Base-by-base conservation (phyloP, 352 stramenopile species). In the Globisporangium recalcitrans region DNA sequence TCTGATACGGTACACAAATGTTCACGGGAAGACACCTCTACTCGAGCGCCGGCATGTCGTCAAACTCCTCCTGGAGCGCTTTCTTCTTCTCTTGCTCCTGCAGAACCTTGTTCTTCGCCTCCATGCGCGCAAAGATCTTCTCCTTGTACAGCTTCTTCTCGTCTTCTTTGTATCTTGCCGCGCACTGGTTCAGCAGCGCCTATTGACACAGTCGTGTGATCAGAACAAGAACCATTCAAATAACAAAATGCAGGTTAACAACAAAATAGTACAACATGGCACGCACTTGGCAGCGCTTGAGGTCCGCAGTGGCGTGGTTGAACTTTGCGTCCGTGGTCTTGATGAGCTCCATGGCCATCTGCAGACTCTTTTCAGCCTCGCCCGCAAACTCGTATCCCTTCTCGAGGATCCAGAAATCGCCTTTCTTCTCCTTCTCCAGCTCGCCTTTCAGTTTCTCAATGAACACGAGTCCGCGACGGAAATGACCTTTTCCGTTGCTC, bases 121-220 rank as follows among this genome's bases (percentile, higher is more conserved):
- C 66, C 67, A 95, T 77, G 24, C 83, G 80, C 40, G 91, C 82
- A 58, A 95, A 93, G 58, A 95, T 95, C 67, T 93, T 91, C 52
- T 95, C 85, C 58, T 91, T 91, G 75, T 93, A 93, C 59, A 95
- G 63, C 67, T 89, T 93, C 67, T 93, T 95, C 70, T 95, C 83
- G 27, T 87, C 78, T 71, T 93, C 78, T 62, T 91, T 91, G 73
- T 95, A 95, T 38, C 86, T 87, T 19, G 70, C 63, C 1, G 75
- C 72, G 53, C 80, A 88, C 56, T 88, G 76, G 34, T 67, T 63
- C 54, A 95, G 58, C 49, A 82, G n/a, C 21, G 72, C 71, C 69
- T 88, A 14, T 67, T 84, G 9, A 31, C 4, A 22, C 27, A n/a
- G 26, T 26, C n/a, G n/a, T 44, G 13, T 32, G 1, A 24, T 64